Conservation (phyloP, 2,329 filamentous ascomycete species). For the Diaporthe helianthi region DNA sequence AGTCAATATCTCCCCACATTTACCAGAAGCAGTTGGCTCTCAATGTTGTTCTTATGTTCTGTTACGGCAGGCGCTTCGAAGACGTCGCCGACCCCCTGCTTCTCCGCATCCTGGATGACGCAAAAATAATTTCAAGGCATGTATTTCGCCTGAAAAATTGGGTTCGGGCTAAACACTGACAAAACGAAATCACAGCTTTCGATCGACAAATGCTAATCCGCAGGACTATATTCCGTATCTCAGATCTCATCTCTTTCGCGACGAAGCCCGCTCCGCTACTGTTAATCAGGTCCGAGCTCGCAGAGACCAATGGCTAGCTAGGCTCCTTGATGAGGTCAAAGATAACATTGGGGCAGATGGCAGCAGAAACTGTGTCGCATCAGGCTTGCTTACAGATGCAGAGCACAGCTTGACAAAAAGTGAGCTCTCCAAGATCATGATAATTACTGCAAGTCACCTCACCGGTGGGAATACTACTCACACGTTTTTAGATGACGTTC, state of each 20-base stretch:
- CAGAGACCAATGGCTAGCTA: conserved; percentile 21
- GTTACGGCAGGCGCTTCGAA: conserved; percentile 24
- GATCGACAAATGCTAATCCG: conserved; percentile 23
- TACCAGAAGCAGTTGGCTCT: conserved; percentile 28
- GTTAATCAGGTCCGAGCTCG: conserved; percentile 10
- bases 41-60: conserved; percentile 26
- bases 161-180: neutral
- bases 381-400: conserved; percentile 18
- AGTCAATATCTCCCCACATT: conserved; percentile 21
- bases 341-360: neutral
- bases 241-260: conserved; percentile 4
- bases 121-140: conserved; percentile 26
- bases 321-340: conserved; percentile 17
- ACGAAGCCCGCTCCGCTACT: neutral
- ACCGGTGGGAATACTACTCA: neutral
- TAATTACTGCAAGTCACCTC: neutral
- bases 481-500: conserved; percentile 31
- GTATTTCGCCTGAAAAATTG: neutral
- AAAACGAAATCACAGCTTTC: neutral
- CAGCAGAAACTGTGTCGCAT: conserved; percentile 16
- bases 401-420: conserved; percentile 9
- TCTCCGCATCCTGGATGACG: conserved; percentile 13
- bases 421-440: neutral
- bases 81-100: conserved; percentile 25
- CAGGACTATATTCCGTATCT: conserved; percentile 26